Evolutionary conservation across 192 early-diverging fungal genomes (phyloP).

Genomic region (Lunasporangiospora selenospora): DNA sequence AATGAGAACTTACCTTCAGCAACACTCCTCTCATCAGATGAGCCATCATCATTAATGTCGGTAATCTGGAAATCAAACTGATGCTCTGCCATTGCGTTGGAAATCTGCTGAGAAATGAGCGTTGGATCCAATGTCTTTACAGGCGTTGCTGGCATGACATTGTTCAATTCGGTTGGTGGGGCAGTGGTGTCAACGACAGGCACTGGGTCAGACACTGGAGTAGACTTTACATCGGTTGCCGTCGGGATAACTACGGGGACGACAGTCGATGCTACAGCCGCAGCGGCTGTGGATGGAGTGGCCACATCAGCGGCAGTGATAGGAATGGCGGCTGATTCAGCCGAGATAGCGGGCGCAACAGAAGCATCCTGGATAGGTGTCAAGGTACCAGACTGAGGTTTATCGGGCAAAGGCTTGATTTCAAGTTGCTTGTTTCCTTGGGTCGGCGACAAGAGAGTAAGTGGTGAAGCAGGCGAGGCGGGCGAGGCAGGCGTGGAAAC

Average conservation of each 20-base stretch:
- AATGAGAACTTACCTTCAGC: no score
- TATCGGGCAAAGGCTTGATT: slow-evolving; percentile 11
- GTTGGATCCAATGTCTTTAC: slow-evolving; percentile 1
- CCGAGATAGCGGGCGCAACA: no score
- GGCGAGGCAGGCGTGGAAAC: slow-evolving; percentile 6
- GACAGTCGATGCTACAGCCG: not conserved
- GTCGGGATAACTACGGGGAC: not conserved
- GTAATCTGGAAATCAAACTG: not conserved
- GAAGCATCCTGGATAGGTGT: not conserved
- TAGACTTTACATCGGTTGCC: not conserved
- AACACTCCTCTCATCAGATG: slow-evolving; percentile 5
- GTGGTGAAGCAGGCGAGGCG: not conserved
- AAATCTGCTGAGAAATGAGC: no score
- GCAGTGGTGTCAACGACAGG: not conserved
- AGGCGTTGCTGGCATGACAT: not conserved
- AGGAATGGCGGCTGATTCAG: not conserved
- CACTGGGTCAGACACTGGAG: not conserved
- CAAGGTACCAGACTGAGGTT: not conserved
- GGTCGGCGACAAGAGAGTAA: slow-evolving; percentile 11
- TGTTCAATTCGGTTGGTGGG: no score
- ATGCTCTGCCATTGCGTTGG: no score
- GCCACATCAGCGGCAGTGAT: not conserved
- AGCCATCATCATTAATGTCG: slow-evolving; percentile 4
- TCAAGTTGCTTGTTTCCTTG: slow-evolving; percentile 13
- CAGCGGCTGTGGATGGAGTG: not conserved